Conservation (phyloP, 2,329 filamentous ascomycete genomes). For the Cladosporium sp. region DNA sequence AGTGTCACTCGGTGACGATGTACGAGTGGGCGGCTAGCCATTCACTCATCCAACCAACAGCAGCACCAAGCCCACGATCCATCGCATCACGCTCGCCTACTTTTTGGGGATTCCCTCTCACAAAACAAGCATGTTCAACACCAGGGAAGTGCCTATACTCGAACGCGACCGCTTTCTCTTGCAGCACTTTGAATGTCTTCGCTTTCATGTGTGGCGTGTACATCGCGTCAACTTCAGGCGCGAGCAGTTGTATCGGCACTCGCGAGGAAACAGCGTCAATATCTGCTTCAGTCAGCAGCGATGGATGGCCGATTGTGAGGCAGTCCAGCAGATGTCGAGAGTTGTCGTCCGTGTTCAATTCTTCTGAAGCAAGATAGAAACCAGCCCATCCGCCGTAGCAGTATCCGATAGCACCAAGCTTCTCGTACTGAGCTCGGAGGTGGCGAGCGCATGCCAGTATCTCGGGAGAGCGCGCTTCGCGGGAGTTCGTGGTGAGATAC, state of each 20-base stretch:
- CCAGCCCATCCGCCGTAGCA: constrained; percentile 52
- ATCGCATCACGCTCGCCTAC: constrained; percentile 43
- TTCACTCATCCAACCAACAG: constrained; percentile 8
- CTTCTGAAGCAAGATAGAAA: constrained; percentile 44
- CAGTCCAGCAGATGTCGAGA: constrained; percentile 39
- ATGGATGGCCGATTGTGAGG: constrained; percentile 45
- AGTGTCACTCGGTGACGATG: no score
- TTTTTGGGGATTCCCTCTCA: constrained; percentile 39
- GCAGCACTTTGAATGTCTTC: constrained; percentile 39
- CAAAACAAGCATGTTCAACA: constrained; percentile 44
- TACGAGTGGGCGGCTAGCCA: not conserved
- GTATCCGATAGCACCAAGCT: constrained; percentile 45
- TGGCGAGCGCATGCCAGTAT: constrained; percentile 37
- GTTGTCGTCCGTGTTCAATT: constrained; percentile 22
- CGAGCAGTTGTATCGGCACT: constrained; percentile 51
- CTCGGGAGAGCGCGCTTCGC: constrained; percentile 30
- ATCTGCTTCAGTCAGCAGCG: constrained; percentile 41
- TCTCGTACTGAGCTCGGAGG: constrained; percentile 32
- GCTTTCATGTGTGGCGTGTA: constrained; percentile 47
- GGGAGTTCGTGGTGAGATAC: constrained; percentile 20
- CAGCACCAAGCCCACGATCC: constrained; percentile 39
- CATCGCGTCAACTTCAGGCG: constrained; percentile 45
- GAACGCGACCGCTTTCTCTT: constrained; percentile 37
- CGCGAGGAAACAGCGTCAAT: constrained; percentile 37
- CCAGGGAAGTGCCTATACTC: constrained; percentile 52